Evolutionary conservation across 192 early-diverging fungal species (phyloP), one percentile per base, ranked within the genome.

Genomic region (Globomyces pollinis-pini): DNA sequence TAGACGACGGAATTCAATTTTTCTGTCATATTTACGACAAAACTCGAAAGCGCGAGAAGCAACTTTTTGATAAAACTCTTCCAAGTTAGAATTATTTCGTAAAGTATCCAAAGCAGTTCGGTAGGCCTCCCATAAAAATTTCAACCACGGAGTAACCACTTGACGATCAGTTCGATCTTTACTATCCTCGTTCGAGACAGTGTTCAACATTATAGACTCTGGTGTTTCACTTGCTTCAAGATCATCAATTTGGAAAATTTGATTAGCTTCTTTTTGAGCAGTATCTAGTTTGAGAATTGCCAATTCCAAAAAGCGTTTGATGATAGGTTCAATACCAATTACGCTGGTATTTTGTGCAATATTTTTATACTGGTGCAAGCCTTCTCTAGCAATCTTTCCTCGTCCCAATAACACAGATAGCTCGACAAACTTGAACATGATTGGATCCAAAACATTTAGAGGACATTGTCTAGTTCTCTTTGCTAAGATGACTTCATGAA

Each of bases 81-180:
- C 97, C 39, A 99, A 80, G 33, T 92, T 84, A 59, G 88, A 84
- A 64, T 98, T 98, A 86, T 98, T 96, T 62, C 94, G 81, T 70
- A 99, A 71, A 47, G 93, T 93, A 65, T 99, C 95, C 42, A 99
- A 82, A 38, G 91, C 86, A 59, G 91, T 98, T 50, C 97, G 80
- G 76, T 99, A 98, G n/a, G 89, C 88, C 76, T 99, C 97, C 97
- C 97, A 99, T 63, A 98, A 80, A 74, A 99, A 97, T 76, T 91
- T 94, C 52, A 99, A 79, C 91, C 95, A 97, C 31, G 97, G 95
- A 35, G 95, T 99, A 34, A 99, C 93, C 24, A 97, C 88, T 58
- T 91, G 93, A 55, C 96, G 89, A 70, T 99, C 93, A 4, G 94
- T 93, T 26, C 96, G 83, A 75, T 99, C 96, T 74, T 91, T 93